These are phyloP conservation scores for Penicillium capsulatum DNA, from an alignment of 2,329 filamentous ascomycete genomes.

Conservation along the genomic window DNA sequence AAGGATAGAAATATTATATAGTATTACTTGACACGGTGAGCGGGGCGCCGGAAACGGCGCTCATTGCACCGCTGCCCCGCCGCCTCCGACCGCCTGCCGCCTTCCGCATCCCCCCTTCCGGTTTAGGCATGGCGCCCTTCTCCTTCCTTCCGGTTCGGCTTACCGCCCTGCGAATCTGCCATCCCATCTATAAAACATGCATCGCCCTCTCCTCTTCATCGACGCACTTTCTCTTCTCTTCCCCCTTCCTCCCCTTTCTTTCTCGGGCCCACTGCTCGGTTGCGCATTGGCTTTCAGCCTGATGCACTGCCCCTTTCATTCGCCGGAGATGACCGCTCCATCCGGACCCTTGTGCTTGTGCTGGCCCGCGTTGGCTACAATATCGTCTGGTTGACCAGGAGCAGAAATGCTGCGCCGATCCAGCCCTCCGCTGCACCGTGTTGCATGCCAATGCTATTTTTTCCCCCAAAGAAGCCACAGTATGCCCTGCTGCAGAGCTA, in stretches of 20 bases:
- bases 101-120: slow-evolving; percentile 13
- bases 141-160: background rate
- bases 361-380: slow-evolving; percentile 6
- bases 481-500: slow-evolving; percentile 5
- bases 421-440: slow-evolving; percentile 3
- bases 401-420: slow-evolving; percentile 3
- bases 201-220: slow-evolving; percentile 17
- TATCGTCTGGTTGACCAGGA: slow-evolving; percentile 1
- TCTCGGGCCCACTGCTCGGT: slow-evolving; percentile 3
- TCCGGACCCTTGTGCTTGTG: slow-evolving; percentile 5
- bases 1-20: too few relatives aligned
- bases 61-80: slow-evolving; percentile 17
- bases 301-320: slow-evolving; percentile 12
- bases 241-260: slow-evolving; percentile 3
- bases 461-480: background rate
- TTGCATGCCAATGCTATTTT: background rate
- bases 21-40: slow-evolving; percentile 13
- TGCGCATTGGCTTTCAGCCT: slow-evolving; percentile 5
- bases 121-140: slow-evolving; percentile 10
- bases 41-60: slow-evolving; percentile 19
- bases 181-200: slow-evolving; percentile 25
- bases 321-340: slow-evolving; percentile 8
- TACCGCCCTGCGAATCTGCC: slow-evolving; percentile 12
- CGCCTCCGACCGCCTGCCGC: slow-evolving; percentile 11
- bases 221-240: slow-evolving; percentile 21